A percentile compares a stretch with the other conserved stretches of the same genome.
These are phyloP conservation scores for Panicum virgatum DNA, from an alignment of 202 grass and related monocot species.

Conservation along the genomic window DNA sequence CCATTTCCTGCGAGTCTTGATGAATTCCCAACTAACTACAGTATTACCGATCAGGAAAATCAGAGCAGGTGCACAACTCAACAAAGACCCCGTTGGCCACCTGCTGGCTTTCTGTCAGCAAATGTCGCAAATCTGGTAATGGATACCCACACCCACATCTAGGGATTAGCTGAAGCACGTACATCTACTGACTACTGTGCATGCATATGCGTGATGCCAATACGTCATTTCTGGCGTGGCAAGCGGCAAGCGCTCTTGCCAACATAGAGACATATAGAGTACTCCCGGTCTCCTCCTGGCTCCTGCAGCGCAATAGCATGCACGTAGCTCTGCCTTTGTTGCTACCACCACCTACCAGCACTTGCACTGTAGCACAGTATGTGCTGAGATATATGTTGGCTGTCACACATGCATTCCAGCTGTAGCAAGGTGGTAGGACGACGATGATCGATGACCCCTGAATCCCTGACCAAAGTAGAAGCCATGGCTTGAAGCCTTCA, in stretches of 20 bases:
- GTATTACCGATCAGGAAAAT: no score
- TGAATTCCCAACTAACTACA: no score
- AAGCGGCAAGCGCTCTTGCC: not conserved
- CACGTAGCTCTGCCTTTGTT: not conserved
- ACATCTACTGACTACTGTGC: not conserved
- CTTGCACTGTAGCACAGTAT: not conserved
- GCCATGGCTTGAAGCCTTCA: not conserved
- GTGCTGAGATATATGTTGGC: conserved; percentile 4
- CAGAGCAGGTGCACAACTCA: no score
- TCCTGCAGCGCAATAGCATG: not conserved
- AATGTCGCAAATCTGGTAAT: no score
- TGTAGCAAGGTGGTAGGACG: not conserved
- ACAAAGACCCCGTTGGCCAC: no score
- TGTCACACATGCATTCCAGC: not conserved
- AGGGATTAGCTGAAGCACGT: not conserved
- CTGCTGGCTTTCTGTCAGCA: no score
- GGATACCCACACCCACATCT: no score
- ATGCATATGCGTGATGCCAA: not conserved
- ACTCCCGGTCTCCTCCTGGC: not conserved
- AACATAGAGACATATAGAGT: not conserved
- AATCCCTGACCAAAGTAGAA: not conserved
- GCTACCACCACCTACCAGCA: not conserved
- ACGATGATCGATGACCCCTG: no score
- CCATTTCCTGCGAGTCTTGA: no score
- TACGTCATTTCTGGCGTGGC: not conserved